Evolutionary conservation across 495 filamentous ascomycete genomes (phyloP).

Genomic region (Hypoxylon trugodes): DNA sequence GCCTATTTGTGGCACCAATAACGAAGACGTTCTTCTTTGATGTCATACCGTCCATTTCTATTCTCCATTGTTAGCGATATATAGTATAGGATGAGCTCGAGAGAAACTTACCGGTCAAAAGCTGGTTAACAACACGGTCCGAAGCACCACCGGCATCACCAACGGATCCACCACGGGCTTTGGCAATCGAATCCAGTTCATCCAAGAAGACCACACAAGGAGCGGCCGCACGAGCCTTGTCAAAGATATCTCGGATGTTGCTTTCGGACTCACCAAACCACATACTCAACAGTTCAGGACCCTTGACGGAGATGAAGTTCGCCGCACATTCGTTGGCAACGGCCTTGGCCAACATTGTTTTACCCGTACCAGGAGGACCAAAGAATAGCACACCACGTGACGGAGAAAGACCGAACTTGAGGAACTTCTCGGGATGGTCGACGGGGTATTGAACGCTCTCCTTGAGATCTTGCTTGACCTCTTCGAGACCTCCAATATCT

Average conservation of each 20-base stretch:
- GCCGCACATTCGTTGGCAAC: conserved; percentile 99
- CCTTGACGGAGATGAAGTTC: conserved; percentile 99
- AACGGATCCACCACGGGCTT: conserved; percentile 96
- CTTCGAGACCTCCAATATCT: conserved; percentile 97
- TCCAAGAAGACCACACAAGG: conserved; percentile 99
- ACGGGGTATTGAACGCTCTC: conserved; percentile 99
- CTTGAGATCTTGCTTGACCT: conserved; percentile 99
- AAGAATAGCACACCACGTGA: conserved; percentile 99
- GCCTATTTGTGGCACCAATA: conserved; percentile 98
- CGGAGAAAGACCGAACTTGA: conserved; percentile 98
- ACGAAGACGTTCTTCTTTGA: conserved; percentile 99
- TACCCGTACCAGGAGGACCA: conserved; percentile 98
- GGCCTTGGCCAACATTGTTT: conserved; percentile 98
- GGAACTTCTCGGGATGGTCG: conserved; percentile 99
- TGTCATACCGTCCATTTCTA: conserved; percentile 99
- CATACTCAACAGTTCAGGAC: conserved; percentile 97
- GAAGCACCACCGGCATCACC: conserved; percentile 98
- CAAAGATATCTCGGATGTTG: conserved; percentile 99
- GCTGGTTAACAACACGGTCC: conserved; percentile 99
- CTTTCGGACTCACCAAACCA: conserved; percentile 99
- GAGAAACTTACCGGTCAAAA: conserved; percentile 83
- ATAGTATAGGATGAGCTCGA: not conserved
- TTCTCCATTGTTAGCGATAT: conserved; percentile 52
- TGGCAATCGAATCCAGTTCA: conserved; percentile 98
- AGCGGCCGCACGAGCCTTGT: conserved; percentile 98